Evolutionary conservation across 208 protist genomes (phyloP).

Genomic region (Leishmania mexicana): DNA sequence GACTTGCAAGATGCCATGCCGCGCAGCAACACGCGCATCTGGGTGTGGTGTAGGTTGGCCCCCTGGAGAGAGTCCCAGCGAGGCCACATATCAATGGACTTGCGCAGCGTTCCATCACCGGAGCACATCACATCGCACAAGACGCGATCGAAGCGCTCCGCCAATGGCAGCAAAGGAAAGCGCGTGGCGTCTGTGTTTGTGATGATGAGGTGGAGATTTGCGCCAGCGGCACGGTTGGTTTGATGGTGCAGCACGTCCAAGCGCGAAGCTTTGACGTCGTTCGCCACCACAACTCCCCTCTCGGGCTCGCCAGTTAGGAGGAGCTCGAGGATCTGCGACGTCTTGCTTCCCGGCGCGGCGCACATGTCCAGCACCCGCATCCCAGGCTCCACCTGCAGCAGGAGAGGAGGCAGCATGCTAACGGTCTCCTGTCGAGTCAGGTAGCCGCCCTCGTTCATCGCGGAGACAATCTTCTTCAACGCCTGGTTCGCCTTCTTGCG

Average conservation of each 20-base stretch:
- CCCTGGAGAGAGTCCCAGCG: conserved; percentile 89
- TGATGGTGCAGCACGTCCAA: conserved; percentile 88
- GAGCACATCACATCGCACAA: conserved; percentile 96
- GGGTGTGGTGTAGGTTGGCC: conserved; percentile 82
- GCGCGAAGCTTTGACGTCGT: conserved; percentile 87
- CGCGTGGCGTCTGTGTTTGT: conserved; percentile 88
- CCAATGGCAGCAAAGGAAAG: conserved; percentile 69
- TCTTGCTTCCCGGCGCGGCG: conserved; percentile 90
- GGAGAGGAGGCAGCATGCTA: conserved; percentile 87
- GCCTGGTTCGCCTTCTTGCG: conserved; percentile 58
- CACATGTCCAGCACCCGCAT: conserved; percentile 90
- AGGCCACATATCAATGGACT: conserved; percentile 93
- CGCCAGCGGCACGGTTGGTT: conserved; percentile 60
- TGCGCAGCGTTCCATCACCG: conserved; percentile 95
- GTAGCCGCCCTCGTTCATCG: conserved; percentile 90
- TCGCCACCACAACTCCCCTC: conserved; percentile 87
- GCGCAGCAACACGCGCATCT: conserved; percentile 79
- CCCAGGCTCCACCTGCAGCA: conserved; percentile 75
- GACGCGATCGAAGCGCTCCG: conserved; percentile 88
- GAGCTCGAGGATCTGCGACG: conserved; percentile 85
- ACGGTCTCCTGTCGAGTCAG: conserved; percentile 93
- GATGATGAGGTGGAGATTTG: conserved; percentile 85
- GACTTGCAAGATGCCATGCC: conserved; percentile 80
- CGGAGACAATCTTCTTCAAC: conserved; percentile 77
- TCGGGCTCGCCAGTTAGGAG: conserved; percentile 38